Base-by-base conservation (phyloP, 306 rosid genomes). In the Vigna reflexopilosa region DNA sequence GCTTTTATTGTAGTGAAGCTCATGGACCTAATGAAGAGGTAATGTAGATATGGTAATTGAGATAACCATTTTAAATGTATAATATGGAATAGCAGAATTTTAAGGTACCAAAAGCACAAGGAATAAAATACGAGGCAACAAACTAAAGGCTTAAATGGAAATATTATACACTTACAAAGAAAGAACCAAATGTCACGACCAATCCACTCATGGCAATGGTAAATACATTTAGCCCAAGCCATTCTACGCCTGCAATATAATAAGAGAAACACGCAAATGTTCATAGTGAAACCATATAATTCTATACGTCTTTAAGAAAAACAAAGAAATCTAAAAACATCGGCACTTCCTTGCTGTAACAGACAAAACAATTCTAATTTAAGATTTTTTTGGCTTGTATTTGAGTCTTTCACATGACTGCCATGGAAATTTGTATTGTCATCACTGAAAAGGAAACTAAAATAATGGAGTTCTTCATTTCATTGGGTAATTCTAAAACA, bases 161-260 rank as follows among this genome's bases (percentile, higher is more conserved):
- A 68, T 47, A 40, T 38, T 42, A 67, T 51, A 73, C 14, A 85
- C 98, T 93, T 89, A 93, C 99, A 76, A 93, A 87, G 79, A 87
- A 95, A 73, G 96, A 79, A 59, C 93, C 96, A 48, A 83, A 47
- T 26, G 85, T 84, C 78, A 95, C 72, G 85, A 65, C 56, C 77
- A 93, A 74, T 9, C 78, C 92, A 17, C 93, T 40, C 68, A 75
- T 19, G 49, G 55, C 56, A 75, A 87, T 5, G 55, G 91, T 77
- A 19, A 85, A 42, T 52, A 0, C 87, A 66, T 91, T 89, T n/a
- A 86, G 75, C 83, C 96, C 97, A 0, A 88, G 84, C 92, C 87
- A 85, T 86, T 89, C 93, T 69, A 90, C 44, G 76, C 79, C 99
- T 95, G 91, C 75, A 83, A 75, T 52, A 83, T 74, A 67, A 82